These are phyloP conservation scores for Pythium sukuiense DNA, from an alignment of 352 stramenopile genomes.

Conservation along the genomic window DNA sequence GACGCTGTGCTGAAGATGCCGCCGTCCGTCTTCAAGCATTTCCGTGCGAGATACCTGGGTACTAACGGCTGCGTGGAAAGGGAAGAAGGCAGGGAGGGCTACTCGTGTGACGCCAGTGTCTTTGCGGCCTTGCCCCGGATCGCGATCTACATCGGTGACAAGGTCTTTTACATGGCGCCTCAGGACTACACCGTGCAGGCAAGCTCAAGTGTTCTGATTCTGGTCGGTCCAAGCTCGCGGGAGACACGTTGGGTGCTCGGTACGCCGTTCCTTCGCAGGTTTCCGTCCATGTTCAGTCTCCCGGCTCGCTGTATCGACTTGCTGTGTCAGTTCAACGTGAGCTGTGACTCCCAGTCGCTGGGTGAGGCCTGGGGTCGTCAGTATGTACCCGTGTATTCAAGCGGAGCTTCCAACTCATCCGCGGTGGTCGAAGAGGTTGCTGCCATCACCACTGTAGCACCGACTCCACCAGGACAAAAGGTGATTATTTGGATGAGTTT, in stretches of 20 bases:
- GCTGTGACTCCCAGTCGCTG: conserved; percentile 4
- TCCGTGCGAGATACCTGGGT: background rate
- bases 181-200: background rate
- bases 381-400: background rate
- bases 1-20: background rate
- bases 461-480: background rate
- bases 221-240: background rate
- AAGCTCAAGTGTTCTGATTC: background rate
- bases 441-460: background rate
- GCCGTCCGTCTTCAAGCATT: background rate
- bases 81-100: background rate
- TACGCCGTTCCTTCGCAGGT: conserved; percentile 13
- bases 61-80: background rate
- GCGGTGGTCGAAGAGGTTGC: background rate
- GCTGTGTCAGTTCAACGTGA: conserved; percentile 2
- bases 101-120: background rate
- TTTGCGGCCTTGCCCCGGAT: background rate
- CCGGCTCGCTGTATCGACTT: background rate
- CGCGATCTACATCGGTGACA: background rate
- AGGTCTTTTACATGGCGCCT: background rate
- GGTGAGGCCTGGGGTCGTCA: background rate
- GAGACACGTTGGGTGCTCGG: conserved; percentile 4
- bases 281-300: conserved; percentile 9
- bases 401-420: background rate
- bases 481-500: background rate